Percentiles rank a stretch among this genome's conserved stretches.
Conservation (phyloP, 2,329 filamentous ascomycete species). For the Cladorrhinum sp. region DNA sequence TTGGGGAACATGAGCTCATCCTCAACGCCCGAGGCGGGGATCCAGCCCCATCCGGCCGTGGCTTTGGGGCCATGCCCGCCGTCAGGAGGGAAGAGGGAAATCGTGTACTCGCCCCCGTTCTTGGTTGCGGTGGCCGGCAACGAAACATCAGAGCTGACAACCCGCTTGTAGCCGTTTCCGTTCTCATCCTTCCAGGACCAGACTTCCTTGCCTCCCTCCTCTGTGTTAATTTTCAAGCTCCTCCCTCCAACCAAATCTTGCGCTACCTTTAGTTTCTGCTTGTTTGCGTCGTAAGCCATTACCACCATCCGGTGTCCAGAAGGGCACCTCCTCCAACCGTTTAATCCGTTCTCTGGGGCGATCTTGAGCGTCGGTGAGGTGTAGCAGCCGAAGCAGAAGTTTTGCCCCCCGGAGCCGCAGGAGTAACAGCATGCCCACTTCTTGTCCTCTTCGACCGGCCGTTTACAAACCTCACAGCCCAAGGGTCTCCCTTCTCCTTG, state of each 20-base stretch:
- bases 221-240: conserved; percentile 57
- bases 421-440: not conserved
- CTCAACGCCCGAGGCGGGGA: conserved; percentile 58
- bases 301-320: conserved; percentile 81
- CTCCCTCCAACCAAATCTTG: conserved; percentile 75
- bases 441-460: not conserved
- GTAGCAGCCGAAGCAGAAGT: conserved; percentile 81
- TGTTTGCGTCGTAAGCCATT: conserved; percentile 62
- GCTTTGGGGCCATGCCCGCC: conserved; percentile 67
- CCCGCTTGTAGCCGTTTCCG: conserved; percentile 40
- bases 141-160: conserved; percentile 52
- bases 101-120: conserved; percentile 21
- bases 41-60: conserved; percentile 73
- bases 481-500: not conserved
- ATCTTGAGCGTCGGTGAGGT: conserved; percentile 54
- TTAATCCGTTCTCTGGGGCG: conserved; percentile 69
- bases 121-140: conserved; percentile 33
- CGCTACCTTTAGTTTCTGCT: conserved; percentile 54
- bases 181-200: conserved; percentile 50
- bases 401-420: not conserved
- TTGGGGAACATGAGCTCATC: conserved; percentile 85
- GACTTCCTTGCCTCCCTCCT: conserved; percentile 40
- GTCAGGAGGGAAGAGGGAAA: conserved; percentile 63
- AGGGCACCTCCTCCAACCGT: conserved; percentile 80
- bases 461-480: not conserved